Evolutionary conservation across 192 early-diverging fungal species (phyloP), one percentile per base, ranked within the genome.

Genomic region (Thoreauomyces humboldtii): DNA sequence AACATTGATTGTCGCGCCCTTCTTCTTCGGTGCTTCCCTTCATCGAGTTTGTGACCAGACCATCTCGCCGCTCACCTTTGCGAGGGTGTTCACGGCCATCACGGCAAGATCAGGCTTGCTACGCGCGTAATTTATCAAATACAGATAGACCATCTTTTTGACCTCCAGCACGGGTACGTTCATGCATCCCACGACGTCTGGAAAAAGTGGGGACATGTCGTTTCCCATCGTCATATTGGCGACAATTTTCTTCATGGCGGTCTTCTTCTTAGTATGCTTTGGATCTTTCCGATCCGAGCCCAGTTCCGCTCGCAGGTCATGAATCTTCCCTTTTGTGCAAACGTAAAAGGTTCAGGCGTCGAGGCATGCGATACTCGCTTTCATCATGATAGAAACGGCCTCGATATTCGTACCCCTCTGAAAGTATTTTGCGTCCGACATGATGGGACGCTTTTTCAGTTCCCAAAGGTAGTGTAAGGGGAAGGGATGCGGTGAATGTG

Each of bases 171-270:
- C 84, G 1, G 93, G 93, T 31, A 95, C 87, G 55, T 86, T 75
- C 92, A 96, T 95, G 70, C 91, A 93, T 22, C 82, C 88, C 15
- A 99, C 80, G 27, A 99, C 92, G 73, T 99, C 95, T 22, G 87
- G 82, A 72, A 89, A 94, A 33, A 99, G 84, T 7, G 91, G 78
- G 25, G 91, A 92, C 92, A 99, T 97, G 79, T 99, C 97, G 78
- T 94, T 98, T 25, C 97, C 97, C 94, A 99, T 98, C 17, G 97
- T 98, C 95, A 99, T 99, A 72, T 99, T 99, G 33, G 97, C 97
- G 22, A 99, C 92, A 63, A 99, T 90, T 79, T 97, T 91, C 64
- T 96, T 95, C 28, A 99, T 92, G 0, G 93, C 91, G 75, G 95
- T 92, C 72, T 95, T 95, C 57, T 95, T 84, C 44, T 88, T 78